Percentiles rank a stretch among this genome's conserved stretches.
These are phyloP conservation scores for Agrocybe chaxingu DNA, from an alignment of 768 basidiomycete genomes.

Conservation along the genomic window DNA sequence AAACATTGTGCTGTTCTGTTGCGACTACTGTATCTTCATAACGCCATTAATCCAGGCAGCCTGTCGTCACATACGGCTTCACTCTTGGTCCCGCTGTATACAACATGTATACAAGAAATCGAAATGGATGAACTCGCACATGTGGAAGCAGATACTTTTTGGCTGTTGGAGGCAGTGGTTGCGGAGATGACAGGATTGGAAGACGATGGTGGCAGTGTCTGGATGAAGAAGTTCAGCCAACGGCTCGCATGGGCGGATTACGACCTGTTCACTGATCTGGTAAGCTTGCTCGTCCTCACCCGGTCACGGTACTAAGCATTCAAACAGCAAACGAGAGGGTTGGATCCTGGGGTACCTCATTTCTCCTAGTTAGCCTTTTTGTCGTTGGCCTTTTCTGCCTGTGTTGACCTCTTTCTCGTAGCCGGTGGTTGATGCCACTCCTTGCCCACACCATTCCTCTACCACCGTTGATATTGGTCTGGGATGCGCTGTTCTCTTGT, in stretches of 20 bases:
- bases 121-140: slow-evolving; percentile 60
- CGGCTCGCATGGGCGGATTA: slow-evolving; percentile 59
- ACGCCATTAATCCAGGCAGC: slow-evolving; percentile 67
- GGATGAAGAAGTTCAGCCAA: slow-evolving; percentile 63
- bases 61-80: slow-evolving; percentile 67
- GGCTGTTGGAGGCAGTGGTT: slow-evolving; percentile 73
- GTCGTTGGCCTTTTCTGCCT: not conserved
- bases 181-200: slow-evolving; percentile 75
- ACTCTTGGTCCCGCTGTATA: slow-evolving; percentile 67
- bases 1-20: slow-evolving; percentile 62
- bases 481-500: slow-evolving; percentile 71
- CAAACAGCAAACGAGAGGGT: slow-evolving; percentile 53
- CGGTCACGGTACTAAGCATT: not conserved
- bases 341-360: slow-evolving; percentile 72
- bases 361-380: slow-evolving; percentile 65
- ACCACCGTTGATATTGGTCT: slow-evolving; percentile 52
- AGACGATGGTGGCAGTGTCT: slow-evolving; percentile 55
- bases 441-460: slow-evolving; percentile 73
- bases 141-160: slow-evolving; percentile 79
- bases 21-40: slow-evolving; percentile 71
- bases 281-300: slow-evolving; percentile 26
- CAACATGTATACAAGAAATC: slow-evolving; percentile 57
- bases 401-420: slow-evolving; percentile 20
- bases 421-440: slow-evolving; percentile 74
- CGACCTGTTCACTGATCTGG: slow-evolving; percentile 59